Percentiles rank a stretch among this genome's conserved stretches.
Evolutionary conservation across 352 stramenopile species (phyloP).

Genomic region (Thalassiosira livingstoniorum): DNA sequence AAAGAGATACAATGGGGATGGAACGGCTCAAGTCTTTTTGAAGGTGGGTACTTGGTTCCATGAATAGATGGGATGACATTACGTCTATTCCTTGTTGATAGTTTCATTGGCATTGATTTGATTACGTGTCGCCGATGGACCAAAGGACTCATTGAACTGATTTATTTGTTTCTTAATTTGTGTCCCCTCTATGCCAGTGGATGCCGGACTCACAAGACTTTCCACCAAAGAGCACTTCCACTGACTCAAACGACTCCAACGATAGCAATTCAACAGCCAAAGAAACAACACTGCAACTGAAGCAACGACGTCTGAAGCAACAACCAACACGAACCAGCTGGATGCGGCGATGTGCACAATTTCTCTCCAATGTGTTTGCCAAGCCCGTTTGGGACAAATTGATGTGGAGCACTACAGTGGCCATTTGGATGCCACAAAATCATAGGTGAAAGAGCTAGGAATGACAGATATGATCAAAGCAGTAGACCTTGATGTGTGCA

Average conservation of each 20-base stretch:
- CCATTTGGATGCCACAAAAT: too few relatives aligned
- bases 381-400: too few relatives aligned
- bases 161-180: constrained; percentile 8
- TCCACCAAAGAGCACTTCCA: too few relatives aligned
- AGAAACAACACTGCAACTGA: too few relatives aligned
- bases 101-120: not conserved
- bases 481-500: too few relatives aligned
- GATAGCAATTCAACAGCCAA: constrained; percentile 42
- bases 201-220: constrained; percentile 83
- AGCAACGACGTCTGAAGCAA: too few relatives aligned
- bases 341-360: too few relatives aligned
- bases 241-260: constrained; percentile 49
- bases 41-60: constrained; percentile 47
- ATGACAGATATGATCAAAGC: too few relatives aligned
- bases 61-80: not conserved
- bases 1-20: constrained; percentile 69
- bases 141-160: constrained; percentile 6
- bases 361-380: too few relatives aligned
- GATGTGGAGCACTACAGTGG: too few relatives aligned
- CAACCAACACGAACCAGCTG: too few relatives aligned
- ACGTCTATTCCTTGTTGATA: not conserved
- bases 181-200: constrained; percentile 67
- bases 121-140: not conserved
- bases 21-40: constrained; percentile 68
- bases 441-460: too few relatives aligned